These are phyloP conservation scores for Fusarium palustre DNA, from an alignment of 2,329 filamentous ascomycete genomes.

Conservation along the genomic window DNA sequence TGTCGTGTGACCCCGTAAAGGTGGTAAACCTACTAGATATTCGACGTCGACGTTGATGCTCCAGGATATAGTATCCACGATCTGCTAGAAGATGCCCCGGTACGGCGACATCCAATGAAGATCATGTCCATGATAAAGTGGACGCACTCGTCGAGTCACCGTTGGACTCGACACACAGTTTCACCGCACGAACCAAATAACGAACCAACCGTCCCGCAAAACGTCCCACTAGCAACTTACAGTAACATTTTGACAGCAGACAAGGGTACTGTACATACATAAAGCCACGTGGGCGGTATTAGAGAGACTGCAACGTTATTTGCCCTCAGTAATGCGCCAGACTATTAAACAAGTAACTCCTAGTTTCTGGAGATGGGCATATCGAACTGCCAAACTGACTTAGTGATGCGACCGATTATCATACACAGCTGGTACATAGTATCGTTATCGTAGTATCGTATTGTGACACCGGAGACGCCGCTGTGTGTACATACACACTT, in stretches of 20 bases:
- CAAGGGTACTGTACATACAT: slow-evolving; percentile 11
- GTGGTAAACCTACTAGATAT: background rate
- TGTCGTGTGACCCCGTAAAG: background rate
- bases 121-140: background rate
- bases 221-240: slow-evolving; percentile 5
- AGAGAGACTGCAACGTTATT: background rate
- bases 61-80: background rate
- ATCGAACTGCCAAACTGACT: slow-evolving; percentile 1
- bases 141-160: slow-evolving; percentile 6
- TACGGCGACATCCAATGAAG: background rate
- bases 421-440: background rate
- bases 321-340: slow-evolving; percentile 5
- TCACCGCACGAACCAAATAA: slow-evolving; percentile 20
- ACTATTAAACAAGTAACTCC: background rate
- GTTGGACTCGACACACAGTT: slow-evolving; percentile 3
- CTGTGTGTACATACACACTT: background rate
- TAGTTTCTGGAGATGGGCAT: background rate
- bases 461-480: slow-evolving; percentile 24
- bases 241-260: slow-evolving; percentile 24
- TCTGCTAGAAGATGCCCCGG: background rate
- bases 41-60: background rate
- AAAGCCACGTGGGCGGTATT: slow-evolving; percentile 26
- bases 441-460: slow-evolving; percentile 9
- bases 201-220: slow-evolving; percentile 14
- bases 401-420: background rate